These are phyloP conservation scores for Colletotrichum plurivorum DNA, from an alignment of 2,329 filamentous ascomycete genomes.

Conservation along the genomic window DNA sequence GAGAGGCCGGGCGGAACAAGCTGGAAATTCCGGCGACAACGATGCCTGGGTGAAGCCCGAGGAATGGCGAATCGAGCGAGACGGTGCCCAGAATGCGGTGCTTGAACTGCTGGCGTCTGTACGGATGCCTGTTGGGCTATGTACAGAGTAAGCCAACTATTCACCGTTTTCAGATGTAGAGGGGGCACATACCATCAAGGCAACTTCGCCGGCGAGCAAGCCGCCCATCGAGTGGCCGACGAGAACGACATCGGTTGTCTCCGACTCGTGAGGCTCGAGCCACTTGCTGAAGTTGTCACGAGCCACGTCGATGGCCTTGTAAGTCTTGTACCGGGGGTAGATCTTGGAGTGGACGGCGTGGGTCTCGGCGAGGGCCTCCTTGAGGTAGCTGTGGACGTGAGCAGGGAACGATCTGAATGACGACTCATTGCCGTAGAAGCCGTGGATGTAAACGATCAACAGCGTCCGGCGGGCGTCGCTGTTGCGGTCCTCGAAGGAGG, in stretches of 20 bases:
- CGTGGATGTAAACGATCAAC: slow-evolving; percentile 88
- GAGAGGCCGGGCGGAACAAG: slow-evolving; percentile 72
- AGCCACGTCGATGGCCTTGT: slow-evolving; percentile 79
- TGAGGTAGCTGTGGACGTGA: slow-evolving; percentile 84
- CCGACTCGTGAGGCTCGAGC: slow-evolving; percentile 82
- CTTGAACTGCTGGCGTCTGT: slow-evolving; percentile 64
- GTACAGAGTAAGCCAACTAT: slow-evolving; percentile 19
- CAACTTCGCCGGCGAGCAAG: slow-evolving; percentile 84
- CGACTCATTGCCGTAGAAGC: slow-evolving; percentile 89
- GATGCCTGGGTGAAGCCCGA: slow-evolving; percentile 91
- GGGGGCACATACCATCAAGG: slow-evolving; percentile 68
- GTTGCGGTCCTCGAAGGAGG: slow-evolving; percentile 43
- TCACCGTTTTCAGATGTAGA: too few species aligned
- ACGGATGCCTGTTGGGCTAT: slow-evolving; percentile 52
- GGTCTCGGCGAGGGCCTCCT: slow-evolving; percentile 75
- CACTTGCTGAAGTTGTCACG: slow-evolving; percentile 87
- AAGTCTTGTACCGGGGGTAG: slow-evolving; percentile 85
- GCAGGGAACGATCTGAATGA: slow-evolving; percentile 91
- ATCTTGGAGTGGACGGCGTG: slow-evolving; percentile 91
- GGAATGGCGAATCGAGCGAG: slow-evolving; percentile 87
- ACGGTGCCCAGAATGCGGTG: slow-evolving; percentile 86
- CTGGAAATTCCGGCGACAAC: slow-evolving; percentile 86
- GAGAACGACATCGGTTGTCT: slow-evolving; percentile 83
- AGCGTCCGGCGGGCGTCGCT: slow-evolving; percentile 66
- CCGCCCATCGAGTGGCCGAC: slow-evolving; percentile 94